A percentile compares a stretch with the other conserved stretches of the same genome.
These are phyloP conservation scores for Pichia sp. DNA, from an alignment of 1,139 yeast genomes.

Conservation along the genomic window DNA sequence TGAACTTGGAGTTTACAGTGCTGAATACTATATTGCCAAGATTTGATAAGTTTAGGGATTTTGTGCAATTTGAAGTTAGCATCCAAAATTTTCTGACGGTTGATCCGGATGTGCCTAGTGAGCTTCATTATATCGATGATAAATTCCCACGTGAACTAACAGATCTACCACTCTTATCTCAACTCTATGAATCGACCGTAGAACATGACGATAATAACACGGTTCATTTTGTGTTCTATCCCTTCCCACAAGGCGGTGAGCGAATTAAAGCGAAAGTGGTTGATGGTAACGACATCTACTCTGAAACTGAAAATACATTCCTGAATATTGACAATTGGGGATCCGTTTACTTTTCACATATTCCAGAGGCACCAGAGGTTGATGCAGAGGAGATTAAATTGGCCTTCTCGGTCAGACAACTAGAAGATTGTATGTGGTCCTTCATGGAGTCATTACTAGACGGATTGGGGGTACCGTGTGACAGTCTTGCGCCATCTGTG, in stretches of 20 bases:
- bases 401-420: not conserved
- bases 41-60: slow-evolving; percentile 35
- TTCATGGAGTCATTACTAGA: slow-evolving; percentile 19
- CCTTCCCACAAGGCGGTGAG: slow-evolving; percentile 18
- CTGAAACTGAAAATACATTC: slow-evolving; percentile 16
- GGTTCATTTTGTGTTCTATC: slow-evolving; percentile 18
- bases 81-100: not conserved
- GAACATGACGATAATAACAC: not conserved
- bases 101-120: not conserved
- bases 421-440: slow-evolving; percentile 21
- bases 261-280: slow-evolving; percentile 10
- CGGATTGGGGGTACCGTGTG: slow-evolving; percentile 17
- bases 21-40: slow-evolving; percentile 37
- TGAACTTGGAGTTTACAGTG: slow-evolving; percentile 49
- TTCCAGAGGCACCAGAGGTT: not conserved
- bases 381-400: not conserved
- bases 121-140: slow-evolving; percentile 12
- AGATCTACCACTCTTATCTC: slow-evolving; percentile 17
- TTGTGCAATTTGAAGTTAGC: slow-evolving; percentile 61
- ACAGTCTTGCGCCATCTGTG: slow-evolving; percentile 18
- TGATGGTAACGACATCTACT: slow-evolving; percentile 12
- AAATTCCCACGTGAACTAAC: slow-evolving; percentile 18
- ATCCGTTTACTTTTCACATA: slow-evolving; percentile 21
- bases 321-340: slow-evolving; percentile 19
- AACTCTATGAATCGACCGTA: slow-evolving; percentile 10